These are phyloP conservation scores for Chaetoceros tenuissimus DNA, from an alignment of 108 stramenopile genomes.

Conservation along the genomic window DNA sequence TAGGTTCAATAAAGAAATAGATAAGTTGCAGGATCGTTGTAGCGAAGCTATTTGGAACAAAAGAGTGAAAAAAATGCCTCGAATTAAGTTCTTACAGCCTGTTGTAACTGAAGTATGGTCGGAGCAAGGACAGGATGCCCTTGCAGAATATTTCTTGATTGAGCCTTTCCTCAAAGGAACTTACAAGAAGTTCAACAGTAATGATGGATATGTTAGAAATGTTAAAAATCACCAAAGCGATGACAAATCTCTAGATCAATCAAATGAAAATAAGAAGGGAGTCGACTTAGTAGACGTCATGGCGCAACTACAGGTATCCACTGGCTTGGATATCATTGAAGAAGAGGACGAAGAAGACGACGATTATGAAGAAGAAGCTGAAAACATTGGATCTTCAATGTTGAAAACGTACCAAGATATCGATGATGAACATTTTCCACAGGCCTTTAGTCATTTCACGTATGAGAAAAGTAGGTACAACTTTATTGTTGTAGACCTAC, in stretches of 20 bases:
- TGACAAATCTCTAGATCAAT: slow-evolving; percentile 1
- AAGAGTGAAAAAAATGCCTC: background rate
- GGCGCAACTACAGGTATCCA: too few species aligned
- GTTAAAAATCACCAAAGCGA: slow-evolving; percentile 4
- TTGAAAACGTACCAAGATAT: slow-evolving; percentile 16
- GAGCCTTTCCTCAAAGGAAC: slow-evolving; percentile 26
- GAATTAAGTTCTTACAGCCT: background rate
- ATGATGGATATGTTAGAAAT: slow-evolving; percentile 22
- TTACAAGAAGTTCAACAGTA: slow-evolving; percentile 34
- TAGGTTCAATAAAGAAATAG: slow-evolving; percentile 32
- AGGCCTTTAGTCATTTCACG: slow-evolving; percentile 41
- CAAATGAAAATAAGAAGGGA: background rate
- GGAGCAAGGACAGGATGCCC: slow-evolving; percentile 9
- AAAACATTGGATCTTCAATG: too few species aligned
- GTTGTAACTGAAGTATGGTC: background rate
- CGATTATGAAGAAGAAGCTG: slow-evolving; percentile 8
- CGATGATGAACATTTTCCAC: slow-evolving; percentile 16
- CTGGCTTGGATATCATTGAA: slow-evolving; percentile 32
- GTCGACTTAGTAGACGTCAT: too few species aligned
- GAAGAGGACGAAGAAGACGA: slow-evolving; percentile 26
- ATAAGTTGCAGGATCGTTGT: slow-evolving; percentile 12
- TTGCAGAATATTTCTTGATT: slow-evolving; percentile 24
- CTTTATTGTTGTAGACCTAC: slow-evolving; percentile 41
- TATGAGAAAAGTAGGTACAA: slow-evolving; percentile 25
- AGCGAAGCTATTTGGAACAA: too few species aligned